Base-by-base conservation (phyloP, 2,329 filamentous ascomycete species). In the Aspergillus ustus region DNA sequence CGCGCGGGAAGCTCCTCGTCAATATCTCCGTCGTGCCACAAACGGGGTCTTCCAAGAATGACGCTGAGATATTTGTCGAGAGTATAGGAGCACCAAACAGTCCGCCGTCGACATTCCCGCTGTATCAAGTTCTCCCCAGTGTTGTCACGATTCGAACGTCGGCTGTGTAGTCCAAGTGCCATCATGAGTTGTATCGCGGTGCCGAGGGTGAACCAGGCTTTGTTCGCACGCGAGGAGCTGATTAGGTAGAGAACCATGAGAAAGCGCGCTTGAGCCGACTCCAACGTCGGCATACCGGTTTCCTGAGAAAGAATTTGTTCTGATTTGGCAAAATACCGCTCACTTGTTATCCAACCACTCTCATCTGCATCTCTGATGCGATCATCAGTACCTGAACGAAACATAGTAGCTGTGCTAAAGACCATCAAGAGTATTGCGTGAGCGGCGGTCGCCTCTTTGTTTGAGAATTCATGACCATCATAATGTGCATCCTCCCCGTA, bases 1-100 rank as follows among this genome's bases (percentile, higher is more conserved):
- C 62, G 44, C 2, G 62, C 59, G 2, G 85, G 85, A n/a, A 84
- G 79, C 1, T 81, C 79, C 59, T 87, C 85, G 57, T 87, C 84
- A 40, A 87, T 15, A 28, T 71, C 69, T 19, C 75, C 72, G 13
- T 78, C 71, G 20, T 76, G 70, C 28, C 78, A 69, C 9, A 78
- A 60, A 2, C 72, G 65, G 8, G 77, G 76, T 11, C 76, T 67
- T 4, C 77, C 77, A 7, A 78, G 67, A 7, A 79, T 75, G 8
- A 76, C 67, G 49, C 74, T 76, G 9, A 79, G 60, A 57, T 80
- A 80, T 37, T 73, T 74, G 52, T 80, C 77, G 4, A 80, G 64
- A 2, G 76, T 79, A 29, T 74, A 77, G 2, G 72, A 72, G 20
- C 75, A 72, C 76, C 77, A 80, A 19, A 79, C 71, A 1, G 75